Percentiles rank a stretch among this genome's conserved stretches.
Conservation (phyloP, 495 filamentous ascomycete genomes). For the Penicillium macrosclerotiorum region DNA sequence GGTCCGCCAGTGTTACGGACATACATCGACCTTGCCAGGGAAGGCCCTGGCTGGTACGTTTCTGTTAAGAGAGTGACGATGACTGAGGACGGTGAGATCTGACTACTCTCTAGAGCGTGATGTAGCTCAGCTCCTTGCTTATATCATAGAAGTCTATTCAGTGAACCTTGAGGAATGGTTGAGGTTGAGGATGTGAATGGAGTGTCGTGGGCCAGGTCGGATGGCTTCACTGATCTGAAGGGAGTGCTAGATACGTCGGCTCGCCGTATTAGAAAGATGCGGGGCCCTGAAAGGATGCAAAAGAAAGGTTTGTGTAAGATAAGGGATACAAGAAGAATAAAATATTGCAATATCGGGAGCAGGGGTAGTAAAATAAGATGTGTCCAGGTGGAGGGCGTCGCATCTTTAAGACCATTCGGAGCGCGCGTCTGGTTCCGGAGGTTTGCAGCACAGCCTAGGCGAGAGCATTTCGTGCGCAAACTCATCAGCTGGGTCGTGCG, state of each 20-base stretch:
- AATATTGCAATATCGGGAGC: neutral
- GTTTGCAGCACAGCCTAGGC: slow-evolving; percentile 3
- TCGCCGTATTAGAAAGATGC: too few species aligned
- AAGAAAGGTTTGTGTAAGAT: too few species aligned
- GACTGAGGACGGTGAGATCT: neutral
- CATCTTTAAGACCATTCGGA: slow-evolving; percentile 12
- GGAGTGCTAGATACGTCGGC: too few species aligned
- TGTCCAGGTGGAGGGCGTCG: slow-evolving; percentile 5
- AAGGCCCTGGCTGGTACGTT: slow-evolving; percentile 29
- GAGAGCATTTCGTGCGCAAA: slow-evolving; percentile 7
- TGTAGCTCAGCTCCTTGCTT: too few species aligned
- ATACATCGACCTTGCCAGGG: slow-evolving; percentile 45
- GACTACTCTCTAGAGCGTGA: too few species aligned
- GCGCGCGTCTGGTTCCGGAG: neutral
- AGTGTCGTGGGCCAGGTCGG: too few species aligned
- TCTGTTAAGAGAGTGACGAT: slow-evolving; percentile 1
- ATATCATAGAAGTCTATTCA: too few species aligned
- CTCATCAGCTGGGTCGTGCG: slow-evolving; percentile 20
- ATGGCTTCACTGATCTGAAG: too few species aligned
- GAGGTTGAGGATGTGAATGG: too few species aligned
- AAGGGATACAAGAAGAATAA: slow-evolving; percentile 1
- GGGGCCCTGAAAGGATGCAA: neutral
- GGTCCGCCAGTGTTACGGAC: slow-evolving; percentile 42
- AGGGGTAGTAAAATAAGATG: neutral
- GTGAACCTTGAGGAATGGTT: too few species aligned